Evolutionary conservation across 345 rosid genomes (phyloP).

Genomic region (Moricandia moricandioides): DNA sequence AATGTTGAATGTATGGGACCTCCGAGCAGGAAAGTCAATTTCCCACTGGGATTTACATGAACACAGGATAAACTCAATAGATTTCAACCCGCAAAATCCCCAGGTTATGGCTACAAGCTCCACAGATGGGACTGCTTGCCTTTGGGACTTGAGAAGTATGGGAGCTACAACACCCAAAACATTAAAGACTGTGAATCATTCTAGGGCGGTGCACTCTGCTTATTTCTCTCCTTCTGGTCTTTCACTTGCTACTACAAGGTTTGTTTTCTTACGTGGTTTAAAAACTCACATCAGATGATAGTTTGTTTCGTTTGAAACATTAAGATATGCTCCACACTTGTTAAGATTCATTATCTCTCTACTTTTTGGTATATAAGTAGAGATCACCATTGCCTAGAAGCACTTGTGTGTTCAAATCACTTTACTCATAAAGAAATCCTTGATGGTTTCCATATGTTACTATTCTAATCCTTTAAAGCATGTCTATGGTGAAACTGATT

Average conservation of each 20-base stretch:
- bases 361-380: background rate
- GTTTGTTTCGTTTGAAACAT: background rate
- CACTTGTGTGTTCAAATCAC: no score
- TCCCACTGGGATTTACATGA: constrained; percentile 60
- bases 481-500: background rate
- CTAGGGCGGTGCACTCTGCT: constrained; percentile 69
- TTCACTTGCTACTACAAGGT: constrained; percentile 78
- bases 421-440: background rate
- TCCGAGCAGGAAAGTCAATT: constrained; percentile 50
- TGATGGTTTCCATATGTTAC: background rate
- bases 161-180: constrained; percentile 38
- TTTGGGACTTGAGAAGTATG: constrained; percentile 52
- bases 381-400: background rate
- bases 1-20: constrained; percentile 57
- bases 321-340: background rate
- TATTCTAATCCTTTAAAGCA: background rate
- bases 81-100: constrained; percentile 59
- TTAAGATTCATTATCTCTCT: background rate
- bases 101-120: constrained; percentile 78
- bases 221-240: constrained; percentile 52
- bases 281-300: background rate
- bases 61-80: constrained; percentile 68
- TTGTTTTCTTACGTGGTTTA: background rate
- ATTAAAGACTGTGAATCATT: constrained; percentile 45
- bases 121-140: constrained; percentile 43